These are phyloP conservation scores for Sorghum bicolor DNA, from an alignment of 176 grass and related monocot genomes.

Conservation along the genomic window DNA sequence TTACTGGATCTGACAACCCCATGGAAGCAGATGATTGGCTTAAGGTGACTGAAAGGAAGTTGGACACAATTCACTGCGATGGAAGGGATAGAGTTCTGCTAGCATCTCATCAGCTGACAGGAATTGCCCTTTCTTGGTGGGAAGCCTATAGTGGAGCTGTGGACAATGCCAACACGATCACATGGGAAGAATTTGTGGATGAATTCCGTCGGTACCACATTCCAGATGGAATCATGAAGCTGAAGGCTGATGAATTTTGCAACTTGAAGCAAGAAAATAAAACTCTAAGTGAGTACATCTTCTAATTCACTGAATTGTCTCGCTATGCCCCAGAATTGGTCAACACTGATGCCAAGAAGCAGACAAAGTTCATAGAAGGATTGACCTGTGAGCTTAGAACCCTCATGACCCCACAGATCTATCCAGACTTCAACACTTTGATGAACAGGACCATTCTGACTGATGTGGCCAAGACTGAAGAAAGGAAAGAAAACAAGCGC, in stretches of 20 bases:
- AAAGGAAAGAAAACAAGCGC: background rate
- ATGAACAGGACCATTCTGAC: background rate
- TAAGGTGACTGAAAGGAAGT: too few relatives aligned
- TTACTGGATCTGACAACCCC: too few relatives aligned
- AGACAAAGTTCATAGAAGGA: background rate
- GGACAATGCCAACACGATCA: too few relatives aligned
- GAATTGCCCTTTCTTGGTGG: too few relatives aligned
- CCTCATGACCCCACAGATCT: background rate
- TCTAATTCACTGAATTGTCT: background rate
- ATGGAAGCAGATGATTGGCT: too few relatives aligned
- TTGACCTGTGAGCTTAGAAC: background rate
- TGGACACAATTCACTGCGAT: too few relatives aligned
- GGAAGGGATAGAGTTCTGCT: too few relatives aligned
- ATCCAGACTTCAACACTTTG: background rate
- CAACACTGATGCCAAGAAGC: background rate
- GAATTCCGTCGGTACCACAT: background rate
- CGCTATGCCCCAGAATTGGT: background rate
- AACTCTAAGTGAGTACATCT: background rate
- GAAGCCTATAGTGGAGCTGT: too few relatives aligned
- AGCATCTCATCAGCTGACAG: too few relatives aligned
- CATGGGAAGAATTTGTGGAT: background rate
- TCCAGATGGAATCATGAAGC: background rate
- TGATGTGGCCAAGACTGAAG: background rate
- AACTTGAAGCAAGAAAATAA: background rate
- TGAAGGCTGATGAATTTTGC: background rate